Conservation (phyloP, 176 grass and related monocot species). For the Oryza nivara region DNA sequence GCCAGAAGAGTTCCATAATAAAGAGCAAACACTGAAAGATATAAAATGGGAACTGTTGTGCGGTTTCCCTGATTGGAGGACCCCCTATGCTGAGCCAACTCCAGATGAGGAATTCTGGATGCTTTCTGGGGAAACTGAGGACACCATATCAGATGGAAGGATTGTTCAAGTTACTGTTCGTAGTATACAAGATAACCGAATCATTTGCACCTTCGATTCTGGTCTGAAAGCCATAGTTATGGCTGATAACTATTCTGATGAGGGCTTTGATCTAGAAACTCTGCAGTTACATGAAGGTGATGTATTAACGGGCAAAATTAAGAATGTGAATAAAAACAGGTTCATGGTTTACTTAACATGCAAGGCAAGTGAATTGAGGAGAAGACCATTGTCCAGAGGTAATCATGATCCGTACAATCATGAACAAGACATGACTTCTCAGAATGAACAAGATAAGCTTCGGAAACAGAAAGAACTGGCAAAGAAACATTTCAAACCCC, state of each 20-base stretch:
- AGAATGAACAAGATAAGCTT: slow-evolving; percentile 63
- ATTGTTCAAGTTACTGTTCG: slow-evolving; percentile 92
- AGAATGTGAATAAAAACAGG: slow-evolving; percentile 80
- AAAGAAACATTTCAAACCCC: slow-evolving; percentile 89
- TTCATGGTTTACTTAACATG: slow-evolving; percentile 80
- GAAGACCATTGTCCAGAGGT: slow-evolving; percentile 49
- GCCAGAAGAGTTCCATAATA: slow-evolving; percentile 59
- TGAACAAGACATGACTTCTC: slow-evolving; percentile 51
- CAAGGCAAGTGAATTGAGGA: slow-evolving; percentile 71
- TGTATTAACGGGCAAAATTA: slow-evolving; percentile 89
- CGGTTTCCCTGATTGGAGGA: slow-evolving; percentile 77
- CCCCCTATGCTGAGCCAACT: slow-evolving; percentile 65
- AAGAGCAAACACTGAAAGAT: slow-evolving; percentile 62
- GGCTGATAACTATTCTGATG: slow-evolving; percentile 85
- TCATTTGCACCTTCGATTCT: slow-evolving; percentile 90
- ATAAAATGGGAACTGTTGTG: slow-evolving; percentile 58
- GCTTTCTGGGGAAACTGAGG: slow-evolving; percentile 96
- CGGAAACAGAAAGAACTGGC: slow-evolving; percentile 78
- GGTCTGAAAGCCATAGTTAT: slow-evolving; percentile 89
- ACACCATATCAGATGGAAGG: slow-evolving; percentile 92
- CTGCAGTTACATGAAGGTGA: slow-evolving; percentile 82
- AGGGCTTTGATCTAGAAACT: slow-evolving; percentile 58
- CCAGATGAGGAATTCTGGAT: slow-evolving; percentile 90
- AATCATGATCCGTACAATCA: slow-evolving; percentile 82
- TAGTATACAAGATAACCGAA: slow-evolving; percentile 78